Base-by-base conservation (phyloP, 148 eudicot genomes). In the Diospyros lotus region DNA sequence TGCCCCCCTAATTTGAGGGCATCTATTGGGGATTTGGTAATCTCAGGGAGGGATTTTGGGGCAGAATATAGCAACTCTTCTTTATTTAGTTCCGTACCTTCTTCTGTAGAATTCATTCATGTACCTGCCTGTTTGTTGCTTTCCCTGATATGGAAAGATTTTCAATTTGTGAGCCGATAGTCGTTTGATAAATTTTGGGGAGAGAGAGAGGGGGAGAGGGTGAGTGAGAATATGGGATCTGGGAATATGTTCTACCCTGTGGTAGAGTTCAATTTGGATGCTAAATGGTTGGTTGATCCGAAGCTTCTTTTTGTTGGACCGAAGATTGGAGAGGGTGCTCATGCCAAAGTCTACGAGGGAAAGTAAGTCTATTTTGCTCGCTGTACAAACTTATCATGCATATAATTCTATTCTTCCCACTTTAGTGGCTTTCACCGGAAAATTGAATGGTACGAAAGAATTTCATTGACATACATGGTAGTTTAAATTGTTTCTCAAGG, bases 251-350 rank as follows among this genome's bases (percentile, higher is more conserved):
- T 83, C 61, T 83, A 83, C 69, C 69, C 82, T 5, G 83, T 61
- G 51, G 76, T 66, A 48, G 88, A 81, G 75, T 80, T 86, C 73
- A 77, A 68, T 86, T 86, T 88, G 79, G 91, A 88, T 70, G 65
- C 87, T 40, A 88, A 88, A 54, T 86, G 89, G 91, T 79, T 88
- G 82, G 58, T 88, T 82, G 91, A 88, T 84, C 91, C 91, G 1
- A 86, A 82, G 75, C 87, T 76, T 78, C 86, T 88, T 6, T 84
- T 88, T 77, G 91, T 88, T 69, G 91, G 91, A 39, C 91, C 91
- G 6, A 86, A 80, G 83, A 88, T 88, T 75, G 91, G 91, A 74
- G 91, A 86, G 40, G 89, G 91, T 78, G 89, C 91, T 66, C 91
- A 88, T 82, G 91, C 91, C 75, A 88, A 88, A 79, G 91, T 88